Evolutionary conservation across 129 eudicot genomes (phyloP).

Genomic region (Solidago caesia): DNA sequence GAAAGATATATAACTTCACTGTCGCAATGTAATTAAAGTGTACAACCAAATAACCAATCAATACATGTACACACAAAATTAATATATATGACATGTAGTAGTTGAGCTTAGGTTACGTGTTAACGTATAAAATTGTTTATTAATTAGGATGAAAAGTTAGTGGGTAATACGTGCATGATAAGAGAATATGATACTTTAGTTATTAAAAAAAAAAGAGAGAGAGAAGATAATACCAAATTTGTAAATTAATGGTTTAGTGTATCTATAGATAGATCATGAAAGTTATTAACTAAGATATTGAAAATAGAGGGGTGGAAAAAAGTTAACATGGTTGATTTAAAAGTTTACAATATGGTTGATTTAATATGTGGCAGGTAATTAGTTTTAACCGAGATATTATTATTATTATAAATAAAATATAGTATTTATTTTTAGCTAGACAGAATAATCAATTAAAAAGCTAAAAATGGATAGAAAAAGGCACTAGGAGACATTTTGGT

Average conservation of each 20-base stretch:
- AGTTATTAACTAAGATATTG: too few relatives aligned
- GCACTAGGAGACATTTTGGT: conserved; percentile 38
- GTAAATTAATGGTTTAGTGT: too few relatives aligned
- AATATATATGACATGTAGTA: not conserved
- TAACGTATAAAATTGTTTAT: not conserved
- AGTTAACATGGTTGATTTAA: too few relatives aligned
- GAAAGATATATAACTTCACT: too few relatives aligned
- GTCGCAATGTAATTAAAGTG: too few relatives aligned
- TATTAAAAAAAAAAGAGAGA: not conserved
- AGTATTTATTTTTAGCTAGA: too few relatives aligned
- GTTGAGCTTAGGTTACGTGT: not conserved
- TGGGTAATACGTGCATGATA: not conserved
- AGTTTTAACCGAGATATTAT: not conserved
- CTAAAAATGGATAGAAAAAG: conserved; percentile 11
- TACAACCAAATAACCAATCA: too few relatives aligned
- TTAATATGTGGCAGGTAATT: too few relatives aligned
- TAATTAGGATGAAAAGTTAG: not conserved
- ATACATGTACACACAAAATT: not conserved
- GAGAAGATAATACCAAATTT: not conserved
- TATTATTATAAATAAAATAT: too few relatives aligned
- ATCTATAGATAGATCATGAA: too few relatives aligned
- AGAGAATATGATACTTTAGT: not conserved
- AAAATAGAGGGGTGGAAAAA: too few relatives aligned
- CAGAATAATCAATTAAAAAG: not conserved
- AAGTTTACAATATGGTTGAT: too few relatives aligned